Evolutionary conservation across 1,284 basidiomycete species (phyloP).

Genomic region (Apiotrichum mycotoxinovorans): DNA sequence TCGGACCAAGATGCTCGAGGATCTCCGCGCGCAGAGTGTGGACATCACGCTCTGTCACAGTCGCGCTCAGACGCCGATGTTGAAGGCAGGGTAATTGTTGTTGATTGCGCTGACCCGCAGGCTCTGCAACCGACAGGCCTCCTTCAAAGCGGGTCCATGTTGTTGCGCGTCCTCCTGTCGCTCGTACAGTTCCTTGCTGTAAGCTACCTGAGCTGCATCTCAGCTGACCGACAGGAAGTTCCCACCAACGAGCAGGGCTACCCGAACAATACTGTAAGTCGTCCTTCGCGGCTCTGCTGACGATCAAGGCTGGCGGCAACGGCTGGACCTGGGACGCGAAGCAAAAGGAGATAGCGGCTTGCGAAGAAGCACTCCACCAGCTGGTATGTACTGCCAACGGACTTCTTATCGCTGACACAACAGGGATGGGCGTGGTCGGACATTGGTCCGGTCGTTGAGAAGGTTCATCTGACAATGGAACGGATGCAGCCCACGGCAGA

Average conservation of each 20-base stretch:
- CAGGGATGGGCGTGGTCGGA: slow-evolving; percentile 33
- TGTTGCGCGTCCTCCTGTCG: slow-evolving; percentile 29
- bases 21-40: slow-evolving; percentile 28
- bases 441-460: slow-evolving; percentile 19
- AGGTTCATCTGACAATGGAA: slow-evolving; percentile 27
- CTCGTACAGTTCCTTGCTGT: slow-evolving; percentile 29
- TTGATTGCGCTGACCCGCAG: slow-evolving; percentile 7
- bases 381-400: slow-evolving; percentile 25
- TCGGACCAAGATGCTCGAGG: slow-evolving; percentile 15
- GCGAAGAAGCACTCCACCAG: slow-evolving; percentile 34
- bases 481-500: slow-evolving; percentile 24
- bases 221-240: slow-evolving; percentile 17
- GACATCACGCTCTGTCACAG: slow-evolving; percentile 27
- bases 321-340: slow-evolving; percentile 43
- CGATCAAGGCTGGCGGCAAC: slow-evolving; percentile 28
- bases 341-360: slow-evolving; percentile 26
- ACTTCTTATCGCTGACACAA: neutral
- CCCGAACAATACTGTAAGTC: slow-evolving; percentile 27
- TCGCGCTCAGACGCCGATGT: slow-evolving; percentile 10
- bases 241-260: slow-evolving; percentile 43
- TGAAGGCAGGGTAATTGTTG: neutral
- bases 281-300: neutral
- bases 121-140: slow-evolving; percentile 28
- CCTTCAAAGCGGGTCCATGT: slow-evolving; percentile 26
- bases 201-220: slow-evolving; percentile 14